phyloP scores from a whole-genome alignment of 2,329 filamentous ascomycete species.

The Cercospora beticola region DNA sequence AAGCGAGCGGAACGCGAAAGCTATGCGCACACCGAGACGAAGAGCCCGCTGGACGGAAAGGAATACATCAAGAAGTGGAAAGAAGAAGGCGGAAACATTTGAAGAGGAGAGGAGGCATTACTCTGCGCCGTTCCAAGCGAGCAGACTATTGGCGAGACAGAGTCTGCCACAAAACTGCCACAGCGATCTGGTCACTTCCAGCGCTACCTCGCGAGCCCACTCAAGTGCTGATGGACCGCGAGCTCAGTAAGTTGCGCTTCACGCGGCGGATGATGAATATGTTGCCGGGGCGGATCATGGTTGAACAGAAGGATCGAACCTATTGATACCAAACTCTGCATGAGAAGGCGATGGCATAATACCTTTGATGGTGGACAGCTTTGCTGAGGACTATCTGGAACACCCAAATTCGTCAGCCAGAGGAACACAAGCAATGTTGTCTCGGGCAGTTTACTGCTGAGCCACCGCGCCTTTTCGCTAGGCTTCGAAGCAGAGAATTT shows the following conservation, averaged over 20 bases:
- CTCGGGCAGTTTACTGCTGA: too few species aligned
- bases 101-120: constrained; percentile 9
- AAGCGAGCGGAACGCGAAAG: constrained; percentile 51
- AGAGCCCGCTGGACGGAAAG: constrained; percentile 33
- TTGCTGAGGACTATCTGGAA: neutral
- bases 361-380: neutral
- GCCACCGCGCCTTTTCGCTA: too few species aligned
- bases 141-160: neutral
- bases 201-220: neutral
- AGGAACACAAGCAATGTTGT: too few species aligned
- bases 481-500: too few species aligned
- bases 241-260: neutral
- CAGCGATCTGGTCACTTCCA: neutral
- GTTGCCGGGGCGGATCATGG: neutral
- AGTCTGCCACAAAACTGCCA: neutral
- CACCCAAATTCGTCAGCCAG: too few species aligned
- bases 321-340: neutral
- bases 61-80: constrained; percentile 39
- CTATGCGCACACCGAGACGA: constrained; percentile 43
- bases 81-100: constrained; percentile 35
- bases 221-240: constrained; percentile 5
- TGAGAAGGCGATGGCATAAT: neutral
- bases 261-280: neutral
- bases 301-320: neutral
- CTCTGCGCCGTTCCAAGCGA: neutral